These are phyloP conservation scores for Aspergillus cejpii DNA, from an alignment of 2,329 filamentous ascomycete species.

Conservation along the genomic window DNA sequence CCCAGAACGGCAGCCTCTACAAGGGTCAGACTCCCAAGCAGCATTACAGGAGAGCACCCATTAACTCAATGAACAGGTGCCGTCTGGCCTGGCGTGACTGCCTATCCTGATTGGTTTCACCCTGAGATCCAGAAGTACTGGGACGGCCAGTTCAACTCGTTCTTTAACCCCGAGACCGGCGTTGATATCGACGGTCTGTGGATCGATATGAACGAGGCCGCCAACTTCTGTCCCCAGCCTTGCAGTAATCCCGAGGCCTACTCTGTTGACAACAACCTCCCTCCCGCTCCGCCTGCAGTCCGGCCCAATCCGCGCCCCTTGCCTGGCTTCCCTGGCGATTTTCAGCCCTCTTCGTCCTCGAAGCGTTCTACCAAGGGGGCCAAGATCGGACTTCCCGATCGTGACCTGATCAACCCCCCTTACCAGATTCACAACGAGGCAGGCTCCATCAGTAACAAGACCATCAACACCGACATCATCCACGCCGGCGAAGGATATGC, in stretches of 20 bases:
- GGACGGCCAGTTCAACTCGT: constrained; percentile 59
- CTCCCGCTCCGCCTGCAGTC: constrained; percentile 58
- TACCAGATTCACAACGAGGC: constrained; percentile 61
- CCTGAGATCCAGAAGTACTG: constrained; percentile 60
- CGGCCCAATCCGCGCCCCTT: constrained; percentile 55
- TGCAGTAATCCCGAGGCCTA: constrained; percentile 51
- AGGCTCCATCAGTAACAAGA: constrained; percentile 48
- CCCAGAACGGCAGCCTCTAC: constrained; percentile 50
- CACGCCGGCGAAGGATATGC: constrained; percentile 57
- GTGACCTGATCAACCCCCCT: constrained; percentile 58
- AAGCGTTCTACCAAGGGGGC: constrained; percentile 24
- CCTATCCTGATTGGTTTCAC: constrained; percentile 72
- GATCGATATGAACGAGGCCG: constrained; percentile 63
- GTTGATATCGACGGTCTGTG: constrained; percentile 72
- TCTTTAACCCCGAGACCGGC: constrained; percentile 59
- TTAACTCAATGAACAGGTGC: constrained; percentile 45
- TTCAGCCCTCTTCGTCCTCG: constrained; percentile 50
- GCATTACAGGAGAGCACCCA: background rate
- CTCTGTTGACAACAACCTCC: constrained; percentile 35
- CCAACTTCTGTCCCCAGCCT: constrained; percentile 51
- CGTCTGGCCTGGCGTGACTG: constrained; percentile 69
- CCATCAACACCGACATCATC: constrained; percentile 60
- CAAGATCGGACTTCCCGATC: constrained; percentile 54
- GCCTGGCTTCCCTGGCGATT: constrained; percentile 61
- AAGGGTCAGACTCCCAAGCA: constrained; percentile 30